Evolutionary conservation across 805 yeast genomes (phyloP).

Genomic region (Candida mattraensis): DNA sequence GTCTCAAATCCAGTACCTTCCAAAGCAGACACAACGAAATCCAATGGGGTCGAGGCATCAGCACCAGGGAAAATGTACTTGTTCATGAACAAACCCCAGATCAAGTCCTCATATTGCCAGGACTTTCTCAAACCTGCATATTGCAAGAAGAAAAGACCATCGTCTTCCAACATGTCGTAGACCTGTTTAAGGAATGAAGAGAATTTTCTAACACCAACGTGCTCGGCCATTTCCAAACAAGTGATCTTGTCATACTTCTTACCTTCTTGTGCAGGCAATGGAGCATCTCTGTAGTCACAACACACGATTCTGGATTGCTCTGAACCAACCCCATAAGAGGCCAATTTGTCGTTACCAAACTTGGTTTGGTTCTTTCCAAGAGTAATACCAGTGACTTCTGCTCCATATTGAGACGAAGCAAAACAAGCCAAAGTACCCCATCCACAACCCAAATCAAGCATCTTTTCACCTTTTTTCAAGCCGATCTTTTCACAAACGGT

Average conservation of each 20-base stretch:
- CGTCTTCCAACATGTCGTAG: slow-evolving; percentile 85
- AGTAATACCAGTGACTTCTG: slow-evolving; percentile 85
- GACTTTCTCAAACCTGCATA: slow-evolving; percentile 87
- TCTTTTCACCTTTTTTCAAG: slow-evolving; percentile 65
- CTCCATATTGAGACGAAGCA: slow-evolving; percentile 81
- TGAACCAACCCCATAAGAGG: slow-evolving; percentile 62
- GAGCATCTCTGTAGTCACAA: slow-evolving; percentile 89
- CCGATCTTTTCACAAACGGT: slow-evolving; percentile 85
- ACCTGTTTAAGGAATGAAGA: slow-evolving; percentile 75
- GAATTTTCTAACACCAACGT: slow-evolving; percentile 88
- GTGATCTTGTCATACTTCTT: slow-evolving; percentile 79
- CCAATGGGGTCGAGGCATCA: slow-evolving; percentile 92
- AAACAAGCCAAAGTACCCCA: slow-evolving; percentile 93
- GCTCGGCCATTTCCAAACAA: slow-evolving; percentile 94
- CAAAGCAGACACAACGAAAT: slow-evolving; percentile 71
- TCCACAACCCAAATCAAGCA: slow-evolving; percentile 90
- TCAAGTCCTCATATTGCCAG: slow-evolving; percentile 93
- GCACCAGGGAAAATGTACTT: slow-evolving; percentile 97
- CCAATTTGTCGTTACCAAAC: slow-evolving; percentile 76
- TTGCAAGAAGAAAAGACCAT: slow-evolving; percentile 83
- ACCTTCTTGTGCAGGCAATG: slow-evolving; percentile 53
- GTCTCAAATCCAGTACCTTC: slow-evolving; percentile 88
- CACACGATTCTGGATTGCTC: slow-evolving; percentile 79
- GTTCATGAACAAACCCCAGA: slow-evolving; percentile 96
- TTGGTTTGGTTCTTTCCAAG: slow-evolving; percentile 88